Conservation (phyloP, 306 rosid species). For the Mimosa bimucronata region DNA sequence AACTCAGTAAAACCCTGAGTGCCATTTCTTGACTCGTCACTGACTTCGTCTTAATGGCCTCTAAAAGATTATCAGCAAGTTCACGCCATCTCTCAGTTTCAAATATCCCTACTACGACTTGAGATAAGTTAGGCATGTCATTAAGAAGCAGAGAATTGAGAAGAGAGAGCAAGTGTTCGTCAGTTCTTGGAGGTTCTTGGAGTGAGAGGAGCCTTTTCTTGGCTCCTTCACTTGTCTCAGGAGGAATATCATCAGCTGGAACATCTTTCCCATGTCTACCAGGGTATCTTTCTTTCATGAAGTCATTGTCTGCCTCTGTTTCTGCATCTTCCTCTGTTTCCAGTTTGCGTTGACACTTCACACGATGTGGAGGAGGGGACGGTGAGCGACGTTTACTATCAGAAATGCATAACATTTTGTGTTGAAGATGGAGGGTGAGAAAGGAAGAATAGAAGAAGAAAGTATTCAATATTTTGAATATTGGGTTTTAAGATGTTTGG, state of each 20-base stretch:
- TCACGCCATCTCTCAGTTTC: conserved; percentile 14
- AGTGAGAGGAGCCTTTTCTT: too few species aligned
- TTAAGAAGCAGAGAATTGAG: conserved; percentile 19
- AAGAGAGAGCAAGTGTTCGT: not conserved
- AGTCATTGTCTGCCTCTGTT: too few species aligned
- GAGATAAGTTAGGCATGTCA: not conserved
- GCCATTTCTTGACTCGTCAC: not conserved
- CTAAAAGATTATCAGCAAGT: conserved; percentile 13
- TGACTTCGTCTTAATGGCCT: not conserved
- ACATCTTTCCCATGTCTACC: not conserved
- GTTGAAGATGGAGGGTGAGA: too few species aligned
- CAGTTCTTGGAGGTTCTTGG: not conserved
- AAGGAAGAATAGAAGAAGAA: too few species aligned
- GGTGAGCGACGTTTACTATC: not conserved
- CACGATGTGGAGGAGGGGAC: not conserved
- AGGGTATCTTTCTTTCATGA: too few species aligned
- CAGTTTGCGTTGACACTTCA: too few species aligned
- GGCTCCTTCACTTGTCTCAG: too few species aligned
- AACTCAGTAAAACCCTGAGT: not conserved
- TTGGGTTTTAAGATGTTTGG: too few species aligned
- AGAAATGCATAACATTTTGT: too few species aligned
- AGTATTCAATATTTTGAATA: too few species aligned
- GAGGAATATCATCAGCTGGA: too few species aligned
- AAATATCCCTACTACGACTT: not conserved
- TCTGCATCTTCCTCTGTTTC: not conserved